These are phyloP conservation scores for Porphyrellus cyaneotinctus DNA, from an alignment of 768 basidiomycete species.

Conservation along the genomic window DNA sequence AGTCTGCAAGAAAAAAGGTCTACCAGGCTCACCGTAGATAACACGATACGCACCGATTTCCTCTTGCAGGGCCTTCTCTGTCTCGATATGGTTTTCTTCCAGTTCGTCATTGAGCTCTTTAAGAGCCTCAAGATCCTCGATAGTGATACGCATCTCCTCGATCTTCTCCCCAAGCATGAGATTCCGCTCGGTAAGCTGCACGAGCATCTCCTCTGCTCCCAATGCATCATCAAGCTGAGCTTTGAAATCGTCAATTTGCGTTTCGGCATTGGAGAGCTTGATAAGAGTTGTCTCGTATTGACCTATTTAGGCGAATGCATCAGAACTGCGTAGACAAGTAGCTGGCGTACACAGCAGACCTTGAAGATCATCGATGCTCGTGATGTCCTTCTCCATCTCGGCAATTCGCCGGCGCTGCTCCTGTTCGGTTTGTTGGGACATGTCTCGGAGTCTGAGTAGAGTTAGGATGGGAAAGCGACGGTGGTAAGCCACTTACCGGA, in stretches of 20 bases:
- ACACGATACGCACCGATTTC: conserved; percentile 66
- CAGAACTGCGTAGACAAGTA: not conserved
- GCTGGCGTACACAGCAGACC: conserved; percentile 38
- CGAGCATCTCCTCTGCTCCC: conserved; percentile 94
- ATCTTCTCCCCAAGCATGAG: conserved; percentile 95
- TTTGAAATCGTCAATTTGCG: conserved; percentile 91
- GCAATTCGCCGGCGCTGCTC: conserved; percentile 76
- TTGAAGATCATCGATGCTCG: conserved; percentile 74
- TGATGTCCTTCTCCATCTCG: conserved; percentile 89
- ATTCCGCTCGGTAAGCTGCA: conserved; percentile 92
- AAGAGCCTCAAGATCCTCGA: conserved; percentile 94
- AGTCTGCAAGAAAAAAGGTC: conserved; percentile 40
- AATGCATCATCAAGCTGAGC: conserved; percentile 91
- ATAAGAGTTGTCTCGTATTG: conserved; percentile 77
- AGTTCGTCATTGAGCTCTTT: conserved; percentile 96
- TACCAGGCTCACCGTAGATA: not conserved
- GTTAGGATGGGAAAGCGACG: not conserved
- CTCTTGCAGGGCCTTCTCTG: conserved; percentile 85
- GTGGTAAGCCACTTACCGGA: conserved; percentile 48
- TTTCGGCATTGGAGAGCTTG: conserved; percentile 84
- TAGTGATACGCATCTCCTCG: conserved; percentile 93
- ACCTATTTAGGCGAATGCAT: conserved; percentile 37
- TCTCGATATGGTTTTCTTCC: conserved; percentile 93
- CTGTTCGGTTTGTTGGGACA: conserved; percentile 82
- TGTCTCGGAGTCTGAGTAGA: conserved; percentile 68